Evolutionary conservation across 495 filamentous ascomycete genomes (phyloP), one percentile per base, ranked within the genome.

Genomic region (Neurospora tetrasperma): DNA sequence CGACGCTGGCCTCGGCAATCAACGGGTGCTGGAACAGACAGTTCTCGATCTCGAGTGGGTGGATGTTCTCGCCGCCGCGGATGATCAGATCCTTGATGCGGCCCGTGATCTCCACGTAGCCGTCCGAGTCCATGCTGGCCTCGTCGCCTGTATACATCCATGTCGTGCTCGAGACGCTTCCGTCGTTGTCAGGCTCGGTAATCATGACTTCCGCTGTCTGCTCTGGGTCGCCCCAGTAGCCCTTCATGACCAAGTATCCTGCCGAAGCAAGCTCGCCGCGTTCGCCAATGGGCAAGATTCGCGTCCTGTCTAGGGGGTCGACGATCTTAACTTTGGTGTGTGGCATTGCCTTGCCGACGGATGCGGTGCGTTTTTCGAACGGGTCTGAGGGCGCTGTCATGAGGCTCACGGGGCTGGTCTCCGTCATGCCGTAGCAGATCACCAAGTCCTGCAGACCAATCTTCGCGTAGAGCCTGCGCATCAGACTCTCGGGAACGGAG

Each of bases 391-490:
- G 95, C 0, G 91, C 87, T 1, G 95, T 99, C 95, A 98, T 98
- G 66, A 88, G 89, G 48, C 89, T 92, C 1, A 97, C 94, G n/a
- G 96, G 96, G 69, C 88, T 90, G 0, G 96, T 99, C 82, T 99
- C 96, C 16, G 96, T 99, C 96, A 99, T 99, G 44, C 94, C 96
- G 80, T 99, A 99, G 84, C 96, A 97, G 76, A 97, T 98, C 1
- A 94, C 97, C 71, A 98, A 78, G 40, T 97, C 92, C 0, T 87
- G 89, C 40, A 99, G 83, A 69, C 96, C 96, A 6, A 98, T 83
- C n/a, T 79, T 84, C 43, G 83, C 83, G 76, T 95, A 92, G 18
- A 99, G 79, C 73, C 88, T 90, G 18, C 89, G 88, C 96, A 99
- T 97, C 35, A 99, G 80, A 71, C 93, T 89, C 5, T 90, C 86